phyloP scores from a whole-genome alignment of 148 eudicot genomes.

The Rhododendron henanense region DNA sequence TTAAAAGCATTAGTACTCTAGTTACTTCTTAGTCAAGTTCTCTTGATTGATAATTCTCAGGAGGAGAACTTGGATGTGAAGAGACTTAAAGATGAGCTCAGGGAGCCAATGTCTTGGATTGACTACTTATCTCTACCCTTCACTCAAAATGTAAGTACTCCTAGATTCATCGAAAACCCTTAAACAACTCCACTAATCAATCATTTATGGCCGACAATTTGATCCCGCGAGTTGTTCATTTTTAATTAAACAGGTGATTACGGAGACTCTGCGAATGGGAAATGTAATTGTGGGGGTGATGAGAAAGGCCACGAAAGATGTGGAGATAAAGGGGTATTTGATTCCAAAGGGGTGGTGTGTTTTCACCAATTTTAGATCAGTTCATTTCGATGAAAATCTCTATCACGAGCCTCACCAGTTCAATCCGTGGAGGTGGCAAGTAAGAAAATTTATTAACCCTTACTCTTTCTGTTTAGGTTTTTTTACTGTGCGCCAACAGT shows the following conservation, averaged over 20 bases:
- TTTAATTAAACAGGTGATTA: conserved; percentile 53
- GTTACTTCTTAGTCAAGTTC: not conserved
- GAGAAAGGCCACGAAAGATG: conserved; percentile 86
- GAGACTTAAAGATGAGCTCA: conserved; percentile 43
- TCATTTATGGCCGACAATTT: not conserved
- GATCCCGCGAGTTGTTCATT: not conserved
- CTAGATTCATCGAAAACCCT: not conserved
- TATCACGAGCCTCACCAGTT: conserved; percentile 60
- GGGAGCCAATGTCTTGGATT: conserved; percentile 59
- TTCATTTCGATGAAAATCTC: conserved; percentile 61
- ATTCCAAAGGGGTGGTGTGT: conserved; percentile 94
- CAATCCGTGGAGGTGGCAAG: conserved; percentile 97
- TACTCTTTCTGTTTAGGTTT: not conserved
- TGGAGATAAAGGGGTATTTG: conserved; percentile 69
- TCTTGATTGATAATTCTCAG: conserved; percentile 30
- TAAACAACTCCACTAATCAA: not conserved
- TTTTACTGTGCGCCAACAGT: no score
- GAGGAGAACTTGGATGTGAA: conserved; percentile 76
- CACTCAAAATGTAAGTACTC: conserved; percentile 62
- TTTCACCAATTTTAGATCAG: conserved; percentile 69
- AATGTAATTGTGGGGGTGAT: conserved; percentile 77
- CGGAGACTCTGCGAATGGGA: conserved; percentile 80
- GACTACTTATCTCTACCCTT: conserved; percentile 75
- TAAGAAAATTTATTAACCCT: conserved; percentile 20
- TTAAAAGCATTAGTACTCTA: not conserved